Evolutionary conservation across 1,284 basidiomycete species (phyloP).

Genomic region (Polyporus tsugae): DNA sequence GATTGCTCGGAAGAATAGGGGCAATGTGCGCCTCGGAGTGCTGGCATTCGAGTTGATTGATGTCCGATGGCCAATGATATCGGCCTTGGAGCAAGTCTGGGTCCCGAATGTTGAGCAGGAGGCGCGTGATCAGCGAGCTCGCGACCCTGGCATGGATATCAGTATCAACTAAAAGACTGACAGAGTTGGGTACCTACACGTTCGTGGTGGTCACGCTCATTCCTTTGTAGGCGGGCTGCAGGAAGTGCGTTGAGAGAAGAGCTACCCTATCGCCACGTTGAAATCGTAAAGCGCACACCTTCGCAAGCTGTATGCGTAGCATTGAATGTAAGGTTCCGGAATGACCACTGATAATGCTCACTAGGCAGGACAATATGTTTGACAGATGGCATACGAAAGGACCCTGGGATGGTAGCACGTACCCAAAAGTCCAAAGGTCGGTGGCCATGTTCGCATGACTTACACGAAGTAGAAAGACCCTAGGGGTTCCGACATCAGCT

Average conservation of each 20-base stretch:
- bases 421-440: neutral
- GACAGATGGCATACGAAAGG: conserved; percentile 16
- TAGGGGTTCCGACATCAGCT: neutral
- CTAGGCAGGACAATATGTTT: conserved; percentile 21
- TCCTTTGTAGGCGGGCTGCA: conserved; percentile 16
- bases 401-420: conserved; percentile 2
- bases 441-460: neutral
- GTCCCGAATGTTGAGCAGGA: conserved; percentile 22
- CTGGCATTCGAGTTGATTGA: neutral
- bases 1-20: neutral
- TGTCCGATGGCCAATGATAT: neutral
- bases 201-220: conserved; percentile 21
- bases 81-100: conserved; percentile 5
- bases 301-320: neutral
- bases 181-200: conserved; percentile 4
- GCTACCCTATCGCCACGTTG: neutral
- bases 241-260: neutral
- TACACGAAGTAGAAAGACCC: conserved; percentile 19
- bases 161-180: neutral
- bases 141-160: conserved; percentile 2
- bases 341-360: neutral
- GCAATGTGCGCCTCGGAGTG: neutral
- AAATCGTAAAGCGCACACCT: neutral
- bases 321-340: neutral
- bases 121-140: conserved; percentile 13